Conservation (phyloP, 148 eudicot genomes). For the Amaranthus cruentus region DNA sequence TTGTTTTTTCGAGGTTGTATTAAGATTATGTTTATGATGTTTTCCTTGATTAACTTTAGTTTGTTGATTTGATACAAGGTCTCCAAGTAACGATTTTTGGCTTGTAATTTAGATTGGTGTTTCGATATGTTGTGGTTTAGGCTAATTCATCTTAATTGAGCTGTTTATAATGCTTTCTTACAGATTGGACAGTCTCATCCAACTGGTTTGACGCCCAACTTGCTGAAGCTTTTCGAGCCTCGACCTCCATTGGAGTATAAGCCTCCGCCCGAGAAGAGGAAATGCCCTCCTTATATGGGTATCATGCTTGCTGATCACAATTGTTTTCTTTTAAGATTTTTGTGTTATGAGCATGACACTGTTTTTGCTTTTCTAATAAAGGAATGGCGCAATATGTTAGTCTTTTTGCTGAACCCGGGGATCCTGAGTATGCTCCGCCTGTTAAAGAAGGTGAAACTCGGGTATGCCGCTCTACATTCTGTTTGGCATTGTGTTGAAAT, state of each 20-base stretch:
- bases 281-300: slow-evolving; percentile 93
- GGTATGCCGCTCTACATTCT: slow-evolving; percentile 30
- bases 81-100: background rate
- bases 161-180: background rate
- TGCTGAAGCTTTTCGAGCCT: slow-evolving; percentile 90
- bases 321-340: background rate
- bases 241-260: slow-evolving; percentile 86
- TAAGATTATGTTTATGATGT: too few species aligned
- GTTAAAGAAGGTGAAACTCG: slow-evolving; percentile 73
- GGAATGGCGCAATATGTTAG: slow-evolving; percentile 89
- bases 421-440: slow-evolving; percentile 91
- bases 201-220: slow-evolving; percentile 76
- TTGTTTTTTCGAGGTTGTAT: too few species aligned
- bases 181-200: slow-evolving; percentile 98
- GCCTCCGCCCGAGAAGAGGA: slow-evolving; percentile 91
- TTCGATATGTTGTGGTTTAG: background rate
- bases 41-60: background rate
- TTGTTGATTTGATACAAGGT: background rate
- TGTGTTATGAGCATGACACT: too few species aligned
- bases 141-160: background rate
- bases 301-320: background rate
- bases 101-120: background rate
- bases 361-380: slow-evolving; percentile 6
- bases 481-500: background rate
- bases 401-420: slow-evolving; percentile 79